Conservation (phyloP, 441 rosid species). For the Flueggea neowawraea region DNA sequence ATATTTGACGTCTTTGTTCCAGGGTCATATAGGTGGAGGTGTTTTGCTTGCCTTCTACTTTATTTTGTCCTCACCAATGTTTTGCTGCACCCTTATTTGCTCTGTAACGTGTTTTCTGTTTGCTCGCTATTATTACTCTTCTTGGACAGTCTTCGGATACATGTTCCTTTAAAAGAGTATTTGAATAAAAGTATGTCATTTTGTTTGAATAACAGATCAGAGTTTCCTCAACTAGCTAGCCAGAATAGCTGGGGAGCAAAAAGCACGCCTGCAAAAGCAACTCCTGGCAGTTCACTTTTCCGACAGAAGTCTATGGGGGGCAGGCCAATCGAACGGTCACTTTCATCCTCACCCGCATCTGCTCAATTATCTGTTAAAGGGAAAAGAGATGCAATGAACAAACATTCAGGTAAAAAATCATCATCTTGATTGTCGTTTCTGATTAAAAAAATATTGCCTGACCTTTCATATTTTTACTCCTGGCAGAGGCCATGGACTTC, state of each 20-base stretch:
- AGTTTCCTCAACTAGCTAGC: constrained; percentile 58
- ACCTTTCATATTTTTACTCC: constrained; percentile 11
- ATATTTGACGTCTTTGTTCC: constrained; percentile 4
- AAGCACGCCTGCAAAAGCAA: constrained; percentile 54
- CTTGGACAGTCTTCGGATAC: neutral
- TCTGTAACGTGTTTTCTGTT: neutral
- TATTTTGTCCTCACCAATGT: neutral
- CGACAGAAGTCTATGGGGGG: constrained; percentile 67
- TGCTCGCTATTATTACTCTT: neutral
- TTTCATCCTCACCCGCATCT: constrained; percentile 57
- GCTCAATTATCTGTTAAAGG: constrained; percentile 55
- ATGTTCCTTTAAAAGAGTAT: neutral
- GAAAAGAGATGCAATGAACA: constrained; percentile 51
- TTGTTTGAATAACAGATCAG: constrained; percentile 40
- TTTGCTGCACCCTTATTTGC: neutral
- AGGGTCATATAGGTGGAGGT: neutral
- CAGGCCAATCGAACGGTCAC: constrained; percentile 42
- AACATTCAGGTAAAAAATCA: constrained; percentile 59
- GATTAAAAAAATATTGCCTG: constrained; percentile 3
- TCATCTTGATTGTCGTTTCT: neutral
- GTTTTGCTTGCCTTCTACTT: neutral
- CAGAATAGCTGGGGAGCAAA: constrained; percentile 77
- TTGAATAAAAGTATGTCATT: neutral
- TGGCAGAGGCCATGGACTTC: constrained; percentile 94
- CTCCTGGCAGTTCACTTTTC: constrained; percentile 46